Evolutionary conservation across 1,284 basidiomycete genomes (phyloP).

Genomic region (Cryptococcus wingfieldii): DNA sequence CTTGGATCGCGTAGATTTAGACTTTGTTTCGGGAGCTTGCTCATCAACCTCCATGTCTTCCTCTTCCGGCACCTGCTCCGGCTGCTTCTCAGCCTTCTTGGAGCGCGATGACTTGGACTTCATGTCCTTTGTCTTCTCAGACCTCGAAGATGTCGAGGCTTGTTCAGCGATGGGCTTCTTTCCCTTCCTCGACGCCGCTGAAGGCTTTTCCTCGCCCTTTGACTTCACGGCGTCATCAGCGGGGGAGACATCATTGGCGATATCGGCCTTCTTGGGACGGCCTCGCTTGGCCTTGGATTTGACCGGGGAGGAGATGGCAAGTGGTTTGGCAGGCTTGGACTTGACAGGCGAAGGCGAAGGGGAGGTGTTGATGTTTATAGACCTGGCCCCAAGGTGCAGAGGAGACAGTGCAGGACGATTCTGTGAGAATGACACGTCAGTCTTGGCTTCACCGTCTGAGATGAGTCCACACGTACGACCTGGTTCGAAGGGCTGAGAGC

Average conservation of each 20-base stretch:
- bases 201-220: not conserved
- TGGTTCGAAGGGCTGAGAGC: conserved; percentile 30
- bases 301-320: not conserved
- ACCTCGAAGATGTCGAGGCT: not conserved
- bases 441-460: too few relatives aligned
- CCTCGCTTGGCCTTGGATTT: conserved; percentile 9
- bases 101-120: conserved; percentile 4
- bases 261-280: conserved; percentile 4
- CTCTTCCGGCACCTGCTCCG: not conserved
- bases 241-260: not conserved
- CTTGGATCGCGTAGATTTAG: too few relatives aligned
- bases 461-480: conserved; percentile 2
- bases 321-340: conserved; percentile 7
- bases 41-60: not conserved
- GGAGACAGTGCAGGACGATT: conserved; percentile 34
- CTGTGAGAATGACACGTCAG: not conserved
- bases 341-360: conserved; percentile 9
- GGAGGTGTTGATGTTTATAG: conserved; percentile 20
- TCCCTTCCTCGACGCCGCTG: conserved; percentile 2
- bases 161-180: not conserved
- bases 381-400: conserved; percentile 23
- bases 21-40: not conserved
- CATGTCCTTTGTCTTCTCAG: not conserved
- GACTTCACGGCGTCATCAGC: not conserved
- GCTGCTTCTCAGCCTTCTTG: conserved; percentile 4